These are phyloP conservation scores for Diutina siamensis DNA, from an alignment of 1,139 yeast species.

Conservation along the genomic window DNA sequence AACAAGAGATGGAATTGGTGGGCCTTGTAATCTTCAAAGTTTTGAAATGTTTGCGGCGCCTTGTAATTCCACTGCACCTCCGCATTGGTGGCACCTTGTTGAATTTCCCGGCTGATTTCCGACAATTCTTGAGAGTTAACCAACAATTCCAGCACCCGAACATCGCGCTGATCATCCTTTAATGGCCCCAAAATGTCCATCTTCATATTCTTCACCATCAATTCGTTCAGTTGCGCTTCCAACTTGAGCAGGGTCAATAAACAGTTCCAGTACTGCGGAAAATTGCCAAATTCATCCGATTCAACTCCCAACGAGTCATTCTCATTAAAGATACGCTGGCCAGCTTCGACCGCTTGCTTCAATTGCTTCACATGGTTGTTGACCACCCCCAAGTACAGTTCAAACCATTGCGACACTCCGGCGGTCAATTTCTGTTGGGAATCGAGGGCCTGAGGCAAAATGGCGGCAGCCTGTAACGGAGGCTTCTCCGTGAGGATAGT, in stretches of 20 bases:
- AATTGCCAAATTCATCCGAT: conserved; percentile 3
- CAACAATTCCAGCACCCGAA: not conserved
- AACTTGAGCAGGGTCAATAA: conserved; percentile 2
- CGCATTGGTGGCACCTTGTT: not conserved
- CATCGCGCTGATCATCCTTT: not conserved
- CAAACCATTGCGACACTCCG: conserved; percentile 3
- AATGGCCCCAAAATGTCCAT: conserved; percentile 2
- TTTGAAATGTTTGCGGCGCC: conserved; percentile 2
- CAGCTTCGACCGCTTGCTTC: conserved; percentile 3
- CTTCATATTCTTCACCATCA: conserved; percentile 4
- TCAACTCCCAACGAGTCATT: not conserved
- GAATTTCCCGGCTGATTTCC: not conserved
- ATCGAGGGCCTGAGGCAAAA: conserved; percentile 3
- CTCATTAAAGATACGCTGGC: not conserved
- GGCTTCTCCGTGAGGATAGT: conserved; percentile 5
- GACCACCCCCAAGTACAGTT: not conserved
- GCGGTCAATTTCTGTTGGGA: conserved; percentile 3
- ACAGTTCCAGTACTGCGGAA: conserved; percentile 5
- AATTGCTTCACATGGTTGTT: not conserved
- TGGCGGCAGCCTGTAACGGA: conserved; percentile 2
- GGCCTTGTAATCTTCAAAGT: conserved; percentile 3
- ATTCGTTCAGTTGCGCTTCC: conserved; percentile 2
- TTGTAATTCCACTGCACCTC: conserved; percentile 6
- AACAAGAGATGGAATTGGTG: conserved; percentile 1
- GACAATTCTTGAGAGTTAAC: not conserved